Percentiles rank a stretch among this genome's conserved stretches.
These are phyloP conservation scores for Grammothele lineata DNA, from an alignment of 768 basidiomycete species.

Conservation along the genomic window DNA sequence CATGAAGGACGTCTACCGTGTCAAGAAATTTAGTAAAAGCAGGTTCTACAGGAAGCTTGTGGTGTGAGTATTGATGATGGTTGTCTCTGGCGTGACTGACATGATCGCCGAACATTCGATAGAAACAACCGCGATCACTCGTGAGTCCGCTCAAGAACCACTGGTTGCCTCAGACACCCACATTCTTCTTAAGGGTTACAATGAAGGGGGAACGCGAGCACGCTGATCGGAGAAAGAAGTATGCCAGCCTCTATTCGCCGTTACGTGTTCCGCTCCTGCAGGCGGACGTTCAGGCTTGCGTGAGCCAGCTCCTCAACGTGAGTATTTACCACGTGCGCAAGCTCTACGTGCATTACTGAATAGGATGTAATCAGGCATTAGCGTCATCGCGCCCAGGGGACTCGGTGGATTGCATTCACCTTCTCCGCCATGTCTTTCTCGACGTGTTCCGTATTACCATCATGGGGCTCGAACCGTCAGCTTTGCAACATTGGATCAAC, in stretches of 20 bases:
- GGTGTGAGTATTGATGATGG: conserved; percentile 45
- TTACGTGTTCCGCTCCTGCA: conserved; percentile 59
- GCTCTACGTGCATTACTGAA: too few species aligned
- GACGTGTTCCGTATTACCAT: conserved; percentile 60
- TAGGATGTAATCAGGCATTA: too few species aligned
- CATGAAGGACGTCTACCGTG: conserved; percentile 58
- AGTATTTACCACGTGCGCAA: too few species aligned
- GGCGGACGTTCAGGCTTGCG: conserved; percentile 56
- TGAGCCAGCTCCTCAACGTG: conserved; percentile 55
- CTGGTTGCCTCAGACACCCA: conserved; percentile 39
- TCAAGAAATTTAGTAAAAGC: conserved; percentile 71
- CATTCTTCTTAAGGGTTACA: conserved; percentile 55
- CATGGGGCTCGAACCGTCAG: conserved; percentile 64
- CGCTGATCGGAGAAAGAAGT: conserved; percentile 61
- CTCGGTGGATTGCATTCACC: conserved; percentile 56
- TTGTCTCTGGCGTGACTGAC: too few species aligned
- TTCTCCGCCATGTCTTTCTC: conserved; percentile 70
- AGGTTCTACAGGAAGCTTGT: conserved; percentile 63
- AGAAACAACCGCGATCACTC: conserved; percentile 79
- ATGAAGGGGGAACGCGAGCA: conserved; percentile 65
- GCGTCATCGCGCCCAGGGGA: conserved; percentile 9
- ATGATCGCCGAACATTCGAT: too few species aligned
- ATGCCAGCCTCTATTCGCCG: conserved; percentile 64
- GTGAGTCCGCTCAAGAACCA: conserved; percentile 49
- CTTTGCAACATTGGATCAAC: conserved; percentile 60